Base-by-base conservation (phyloP, 2,329 filamentous ascomycete species). In the Pseudocercospora eumusae region DNA sequence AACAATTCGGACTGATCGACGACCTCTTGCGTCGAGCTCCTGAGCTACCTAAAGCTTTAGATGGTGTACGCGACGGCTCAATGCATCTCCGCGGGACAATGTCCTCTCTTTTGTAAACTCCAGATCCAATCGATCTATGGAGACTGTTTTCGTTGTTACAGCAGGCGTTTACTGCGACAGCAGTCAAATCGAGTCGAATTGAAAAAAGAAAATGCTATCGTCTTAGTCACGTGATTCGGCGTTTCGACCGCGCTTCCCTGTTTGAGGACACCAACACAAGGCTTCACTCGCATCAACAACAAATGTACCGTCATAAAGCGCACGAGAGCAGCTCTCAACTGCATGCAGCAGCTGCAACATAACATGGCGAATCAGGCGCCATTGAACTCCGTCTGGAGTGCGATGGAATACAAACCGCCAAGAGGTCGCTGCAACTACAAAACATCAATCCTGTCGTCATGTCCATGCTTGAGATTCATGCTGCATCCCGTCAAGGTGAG, bases 401-500 rank as follows among this genome's bases (percentile, higher is more conserved):
- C 79, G 21, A 83, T 83, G 81, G 75, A 77, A 68, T 83, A 83
- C 64, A 73, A 75, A 10, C 78, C 81, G 27, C 82, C 82, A 5
- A 79, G 79, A 42, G 82, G 82, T 27, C 75, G 75, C 57, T 84
- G 82, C 72, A 81, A 82, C 56, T 77, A 77, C 74, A 83, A 82
- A 65, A 72, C 74, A 2, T 78, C 77, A 23, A 69, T 83, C 15
- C 70, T 83, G 31, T 77, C 78, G 1, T 78, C 73, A 56, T 85
- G 83, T 66, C 76, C 82, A 4, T 85, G 83, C 69, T 72, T 83
- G 45, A 77, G 83, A 18, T 85, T 84, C 75, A 85, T 85, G 83
- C 71, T 83, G 6, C 83, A 84, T 71, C 83, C 83, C 0, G 75
- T 84, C 47, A 84, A 85, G 74, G 82, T 79, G 69, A 54, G 68